Percentiles rank a stretch among this genome's conserved stretches.
Evolutionary conservation across 164 flowering plant species (phyloP).

Genomic region (Tetrastigma voinierianum): DNA sequence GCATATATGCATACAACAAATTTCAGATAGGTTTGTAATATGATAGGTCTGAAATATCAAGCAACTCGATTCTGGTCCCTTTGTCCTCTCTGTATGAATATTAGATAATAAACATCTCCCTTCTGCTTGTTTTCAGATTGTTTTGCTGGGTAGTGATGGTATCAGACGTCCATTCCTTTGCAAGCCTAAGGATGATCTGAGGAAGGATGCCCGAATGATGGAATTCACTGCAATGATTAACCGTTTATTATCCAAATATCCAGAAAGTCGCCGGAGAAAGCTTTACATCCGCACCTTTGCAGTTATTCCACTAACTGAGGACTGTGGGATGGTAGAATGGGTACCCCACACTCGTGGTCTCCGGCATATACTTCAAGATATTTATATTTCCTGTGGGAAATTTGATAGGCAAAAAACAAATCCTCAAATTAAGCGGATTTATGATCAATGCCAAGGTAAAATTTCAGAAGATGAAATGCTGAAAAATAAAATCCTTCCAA

Average conservation of each 20-base stretch:
- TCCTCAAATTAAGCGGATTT: slow-evolving; percentile 86
- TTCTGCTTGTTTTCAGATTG: slow-evolving; percentile 48
- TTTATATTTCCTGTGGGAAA: slow-evolving; percentile 82
- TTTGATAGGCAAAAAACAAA: slow-evolving; percentile 97
- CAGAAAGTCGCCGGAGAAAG: slow-evolving; percentile 98
- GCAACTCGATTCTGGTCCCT: background rate
- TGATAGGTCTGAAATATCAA: no score
- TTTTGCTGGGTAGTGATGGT: slow-evolving; percentile 96
- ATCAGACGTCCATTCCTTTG: slow-evolving; percentile 87
- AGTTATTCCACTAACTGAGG: slow-evolving; percentile 95
- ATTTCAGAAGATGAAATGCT: slow-evolving; percentile 88
- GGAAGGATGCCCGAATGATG: slow-evolving; percentile 99
- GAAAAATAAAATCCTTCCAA: slow-evolving; percentile 81
- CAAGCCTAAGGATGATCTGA: slow-evolving; percentile 98
- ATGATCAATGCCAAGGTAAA: slow-evolving; percentile 92
- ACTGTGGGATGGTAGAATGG: slow-evolving; percentile 99
- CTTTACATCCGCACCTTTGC: slow-evolving; percentile 97
- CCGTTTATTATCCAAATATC: slow-evolving; percentile 80
- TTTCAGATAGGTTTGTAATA: no score
- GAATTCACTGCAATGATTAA: slow-evolving; percentile 97
- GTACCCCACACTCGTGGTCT: slow-evolving; percentile 99
- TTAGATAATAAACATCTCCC: no score
- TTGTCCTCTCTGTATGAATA: background rate
- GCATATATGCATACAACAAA: no score
- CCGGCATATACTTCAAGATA: slow-evolving; percentile 98